Evolutionary conservation across 371 early-diverging fungal genomes (phyloP).

Genomic region (Apophysomyces trapeziformis): DNA sequence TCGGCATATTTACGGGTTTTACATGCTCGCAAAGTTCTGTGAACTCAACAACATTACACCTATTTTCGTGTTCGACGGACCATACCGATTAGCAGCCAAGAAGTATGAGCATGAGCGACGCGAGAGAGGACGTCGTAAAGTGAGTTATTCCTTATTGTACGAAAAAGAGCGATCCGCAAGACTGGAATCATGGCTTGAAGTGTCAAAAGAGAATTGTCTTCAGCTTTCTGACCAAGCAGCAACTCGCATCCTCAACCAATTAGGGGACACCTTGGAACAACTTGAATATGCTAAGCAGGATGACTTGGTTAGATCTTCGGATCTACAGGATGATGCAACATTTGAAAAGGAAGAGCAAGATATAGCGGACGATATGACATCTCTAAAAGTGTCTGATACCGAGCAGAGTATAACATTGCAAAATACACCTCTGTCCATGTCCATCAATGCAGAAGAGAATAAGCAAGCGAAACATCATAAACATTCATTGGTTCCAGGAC

Average conservation of each 20-base stretch:
- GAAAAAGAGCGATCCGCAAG: conserved; percentile 38
- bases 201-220: conserved; percentile 17
- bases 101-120: conserved; percentile 46
- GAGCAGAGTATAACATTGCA: no score
- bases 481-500: no score
- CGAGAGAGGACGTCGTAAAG: conserved; percentile 34
- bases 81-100: conserved; percentile 52
- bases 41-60: conserved; percentile 54
- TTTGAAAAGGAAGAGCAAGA: no score
- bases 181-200: conserved; percentile 36
- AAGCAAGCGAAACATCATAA: no score
- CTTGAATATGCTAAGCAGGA: conserved; percentile 6
- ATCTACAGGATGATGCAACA: no score
- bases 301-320: no score
- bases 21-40: conserved; percentile 50
- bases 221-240: conserved; percentile 19
- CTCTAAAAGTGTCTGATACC: no score
- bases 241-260: conserved; percentile 17
- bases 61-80: conserved; percentile 68
- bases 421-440: no score
- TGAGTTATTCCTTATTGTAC: conserved; percentile 30
- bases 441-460: no score
- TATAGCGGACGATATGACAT: no score
- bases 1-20: conserved; percentile 60
- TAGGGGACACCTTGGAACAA: conserved; percentile 25